phyloP scores from a whole-genome alignment of 805 yeast species.

The Hanseniaspora hatyaiensis region DNA sequence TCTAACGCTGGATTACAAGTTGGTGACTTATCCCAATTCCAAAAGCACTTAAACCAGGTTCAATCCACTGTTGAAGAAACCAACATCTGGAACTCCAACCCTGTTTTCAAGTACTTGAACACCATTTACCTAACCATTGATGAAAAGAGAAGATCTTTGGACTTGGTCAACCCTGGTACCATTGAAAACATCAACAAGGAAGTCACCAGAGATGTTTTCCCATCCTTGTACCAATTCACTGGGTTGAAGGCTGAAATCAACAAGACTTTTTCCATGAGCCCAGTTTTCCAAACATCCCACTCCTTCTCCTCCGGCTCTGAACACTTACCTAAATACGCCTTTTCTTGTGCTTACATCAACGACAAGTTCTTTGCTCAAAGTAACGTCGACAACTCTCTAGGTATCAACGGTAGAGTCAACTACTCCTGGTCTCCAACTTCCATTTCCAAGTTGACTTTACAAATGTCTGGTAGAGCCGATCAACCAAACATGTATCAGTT shows the following conservation, averaged over 20 bases:
- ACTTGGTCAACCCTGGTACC: conserved; percentile 85
- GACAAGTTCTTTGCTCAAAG: conserved; percentile 84
- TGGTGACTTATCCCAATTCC: conserved; percentile 50
- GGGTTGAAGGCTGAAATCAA: conserved; percentile 94
- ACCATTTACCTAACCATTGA: conserved; percentile 61
- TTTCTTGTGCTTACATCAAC: conserved; percentile 77
- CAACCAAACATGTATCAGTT: conserved; percentile 91
- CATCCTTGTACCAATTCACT: conserved; percentile 79
- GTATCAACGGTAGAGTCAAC: conserved; percentile 79
- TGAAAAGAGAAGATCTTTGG: conserved; percentile 70
- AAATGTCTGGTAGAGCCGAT: conserved; percentile 53
- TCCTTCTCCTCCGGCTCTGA: conserved; percentile 81
- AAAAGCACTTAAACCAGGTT: conserved; percentile 33
- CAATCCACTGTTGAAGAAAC: conserved; percentile 45
- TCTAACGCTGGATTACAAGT: conserved; percentile 35
- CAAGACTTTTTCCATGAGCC: conserved; percentile 80
- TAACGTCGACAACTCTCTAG: conserved; percentile 73
- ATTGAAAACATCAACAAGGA: conserved; percentile 88
- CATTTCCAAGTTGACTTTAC: conserved; percentile 75
- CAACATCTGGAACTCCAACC: conserved; percentile 70
- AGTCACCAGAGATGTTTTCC: conserved; percentile 84
- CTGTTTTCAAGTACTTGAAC: conserved; percentile 66
- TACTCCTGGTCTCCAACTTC: conserved; percentile 77
- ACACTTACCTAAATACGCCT: conserved; percentile 78
- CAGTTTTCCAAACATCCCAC: conserved; percentile 94